Conservation (phyloP, 306 rosid genomes). For the Prunus mira region DNA sequence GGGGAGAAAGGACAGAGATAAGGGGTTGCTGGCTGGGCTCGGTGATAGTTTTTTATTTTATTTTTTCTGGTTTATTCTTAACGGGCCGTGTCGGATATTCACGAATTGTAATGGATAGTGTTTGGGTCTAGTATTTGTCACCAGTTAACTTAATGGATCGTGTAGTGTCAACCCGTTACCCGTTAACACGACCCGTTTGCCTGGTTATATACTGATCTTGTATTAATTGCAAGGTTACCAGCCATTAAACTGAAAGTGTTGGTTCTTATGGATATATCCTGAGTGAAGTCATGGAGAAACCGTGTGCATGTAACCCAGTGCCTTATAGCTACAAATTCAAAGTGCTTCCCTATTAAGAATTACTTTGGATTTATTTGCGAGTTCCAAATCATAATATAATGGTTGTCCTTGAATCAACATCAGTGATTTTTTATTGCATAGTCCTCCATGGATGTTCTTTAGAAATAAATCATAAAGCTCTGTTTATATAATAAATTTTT, state of each 20-base stretch:
- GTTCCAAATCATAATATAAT: background rate
- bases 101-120: too few species aligned
- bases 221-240: background rate
- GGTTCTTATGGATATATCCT: background rate
- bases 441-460: background rate
- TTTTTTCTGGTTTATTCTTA: too few species aligned
- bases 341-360: background rate
- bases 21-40: too few species aligned
- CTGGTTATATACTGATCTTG: background rate
- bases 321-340: background rate
- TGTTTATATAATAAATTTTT: background rate
- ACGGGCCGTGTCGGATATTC: too few species aligned
- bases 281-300: background rate
- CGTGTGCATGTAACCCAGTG: background rate
- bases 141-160: too few species aligned
- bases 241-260: background rate
- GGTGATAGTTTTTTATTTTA: too few species aligned
- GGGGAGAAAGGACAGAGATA: too few species aligned
- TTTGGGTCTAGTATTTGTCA: too few species aligned
- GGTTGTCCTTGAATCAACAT: background rate
- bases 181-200: too few species aligned
- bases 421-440: background rate
- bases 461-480: background rate
- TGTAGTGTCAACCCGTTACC: too few species aligned
- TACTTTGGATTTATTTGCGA: too few species aligned